A percentile compares a stretch with the other conserved stretches of the same genome.
These are phyloP conservation scores for Powellomyces hirtus DNA, from an alignment of 192 early-diverging fungal genomes.

Conservation along the genomic window DNA sequence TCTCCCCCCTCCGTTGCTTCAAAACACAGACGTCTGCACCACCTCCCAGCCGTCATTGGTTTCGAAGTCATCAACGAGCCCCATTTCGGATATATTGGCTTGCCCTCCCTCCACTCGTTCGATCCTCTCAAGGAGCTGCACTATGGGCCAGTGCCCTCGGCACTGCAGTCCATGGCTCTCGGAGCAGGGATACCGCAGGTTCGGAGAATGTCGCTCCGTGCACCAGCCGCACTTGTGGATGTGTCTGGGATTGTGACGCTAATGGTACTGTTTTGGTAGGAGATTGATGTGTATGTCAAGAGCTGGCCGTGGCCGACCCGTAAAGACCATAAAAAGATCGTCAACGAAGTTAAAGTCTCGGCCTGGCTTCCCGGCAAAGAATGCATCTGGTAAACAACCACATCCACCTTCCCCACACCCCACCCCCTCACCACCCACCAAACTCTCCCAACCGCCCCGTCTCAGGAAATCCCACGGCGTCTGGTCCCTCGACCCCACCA, in stretches of 20 bases:
- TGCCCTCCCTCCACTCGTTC: conserved; percentile 55
- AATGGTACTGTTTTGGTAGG: conserved; percentile 20
- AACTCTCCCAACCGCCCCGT: too few relatives aligned
- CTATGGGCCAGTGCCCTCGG: conserved; percentile 67
- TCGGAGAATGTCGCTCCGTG: not conserved
- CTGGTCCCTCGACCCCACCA: conserved; percentile 57
- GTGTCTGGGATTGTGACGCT: not conserved
- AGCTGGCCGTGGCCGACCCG: conserved; percentile 75
- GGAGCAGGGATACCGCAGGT: conserved; percentile 66
- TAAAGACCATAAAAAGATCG: conserved; percentile 45
- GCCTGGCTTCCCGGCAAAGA: conserved; percentile 61
- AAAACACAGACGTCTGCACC: conserved; percentile 64
- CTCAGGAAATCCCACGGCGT: conserved; percentile 68
- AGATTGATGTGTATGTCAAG: conserved; percentile 73
- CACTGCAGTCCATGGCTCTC: conserved; percentile 74
- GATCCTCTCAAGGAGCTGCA: conserved; percentile 65
- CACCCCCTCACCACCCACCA: too few relatives aligned
- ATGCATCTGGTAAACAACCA: conserved; percentile 71
- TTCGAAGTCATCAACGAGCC: conserved; percentile 84
- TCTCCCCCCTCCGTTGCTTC: too few relatives aligned
- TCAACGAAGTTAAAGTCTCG: conserved; percentile 58
- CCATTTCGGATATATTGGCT: conserved; percentile 72
- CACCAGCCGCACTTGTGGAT: too few relatives aligned
- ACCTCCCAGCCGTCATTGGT: conserved; percentile 67
- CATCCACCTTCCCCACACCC: too few relatives aligned